phyloP scores from a whole-genome alignment of 2,329 filamentous ascomycete species.

The Colletotrichum orchidophilum region DNA sequence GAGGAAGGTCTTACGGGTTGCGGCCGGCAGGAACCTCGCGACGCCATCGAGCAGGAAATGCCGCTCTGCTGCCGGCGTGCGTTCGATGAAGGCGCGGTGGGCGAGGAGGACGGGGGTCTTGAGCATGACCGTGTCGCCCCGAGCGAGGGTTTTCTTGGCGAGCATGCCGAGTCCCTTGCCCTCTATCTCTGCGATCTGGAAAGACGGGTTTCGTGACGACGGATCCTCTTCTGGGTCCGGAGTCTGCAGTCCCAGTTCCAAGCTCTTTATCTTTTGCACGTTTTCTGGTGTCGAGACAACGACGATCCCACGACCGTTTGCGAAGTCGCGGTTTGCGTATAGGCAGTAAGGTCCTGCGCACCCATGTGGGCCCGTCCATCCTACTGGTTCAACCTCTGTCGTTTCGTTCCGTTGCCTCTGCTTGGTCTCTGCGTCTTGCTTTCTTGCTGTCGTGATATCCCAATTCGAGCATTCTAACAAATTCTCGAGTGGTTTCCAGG shows the following conservation, averaged over 20 bases:
- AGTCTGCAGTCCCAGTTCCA: neutral
- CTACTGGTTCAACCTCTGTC: neutral
- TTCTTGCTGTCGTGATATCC: neutral
- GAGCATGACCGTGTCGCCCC: conserved; percentile 34
- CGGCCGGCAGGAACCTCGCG: conserved; percentile 3
- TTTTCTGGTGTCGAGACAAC: conserved; percentile 45
- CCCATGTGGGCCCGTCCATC: conserved; percentile 29
- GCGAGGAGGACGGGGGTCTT: conserved; percentile 30
- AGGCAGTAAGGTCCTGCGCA: conserved; percentile 41
- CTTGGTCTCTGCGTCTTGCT: neutral
- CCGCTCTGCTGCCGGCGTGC: conserved; percentile 5
- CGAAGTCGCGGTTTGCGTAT: conserved; percentile 47
- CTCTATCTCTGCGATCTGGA: conserved; percentile 36
- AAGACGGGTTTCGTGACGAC: conserved; percentile 20
- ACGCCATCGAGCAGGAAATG: conserved; percentile 21
- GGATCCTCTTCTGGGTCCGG: neutral
- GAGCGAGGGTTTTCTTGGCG: conserved; percentile 37
- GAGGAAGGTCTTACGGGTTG: conserved; percentile 21
- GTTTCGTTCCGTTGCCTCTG: neutral
- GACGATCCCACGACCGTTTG: conserved; percentile 48
- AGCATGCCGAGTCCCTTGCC: conserved; percentile 39
- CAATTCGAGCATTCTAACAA: conserved; percentile 10
- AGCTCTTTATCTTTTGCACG: conserved; percentile 12
- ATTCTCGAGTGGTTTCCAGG: conserved; percentile 14
- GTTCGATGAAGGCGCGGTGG: conserved; percentile 34